A percentile compares a stretch with the other conserved stretches of the same genome.
phyloP scores from a whole-genome alignment of 2,329 filamentous ascomycete species.

The Fusarium sp. region DNA sequence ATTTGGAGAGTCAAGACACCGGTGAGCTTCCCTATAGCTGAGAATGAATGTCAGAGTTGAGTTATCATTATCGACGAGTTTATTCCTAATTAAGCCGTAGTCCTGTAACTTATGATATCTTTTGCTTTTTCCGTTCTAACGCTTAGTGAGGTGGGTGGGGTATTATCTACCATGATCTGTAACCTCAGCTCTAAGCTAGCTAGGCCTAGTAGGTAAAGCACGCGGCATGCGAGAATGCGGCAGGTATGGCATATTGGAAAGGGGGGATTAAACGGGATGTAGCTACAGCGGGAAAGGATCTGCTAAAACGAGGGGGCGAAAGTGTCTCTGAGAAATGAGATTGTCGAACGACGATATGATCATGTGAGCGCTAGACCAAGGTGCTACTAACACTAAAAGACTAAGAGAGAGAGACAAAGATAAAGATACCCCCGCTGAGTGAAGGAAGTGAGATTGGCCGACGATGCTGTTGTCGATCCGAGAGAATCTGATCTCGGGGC shows the following conservation, averaged over 20 bases:
- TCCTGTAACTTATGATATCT: background rate
- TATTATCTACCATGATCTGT: slow-evolving; percentile 8
- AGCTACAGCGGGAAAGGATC: slow-evolving; percentile 3
- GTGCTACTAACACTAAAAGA: background rate
- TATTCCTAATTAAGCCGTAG: background rate
- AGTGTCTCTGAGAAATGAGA: slow-evolving; percentile 14
- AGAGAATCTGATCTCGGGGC: slow-evolving; percentile 16
- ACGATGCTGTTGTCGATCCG: slow-evolving; percentile 8
- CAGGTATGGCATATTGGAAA: background rate
- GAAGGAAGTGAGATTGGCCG: background rate
- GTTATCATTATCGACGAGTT: slow-evolving; percentile 19
- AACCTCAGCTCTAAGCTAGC: background rate
- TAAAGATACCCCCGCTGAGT: background rate
- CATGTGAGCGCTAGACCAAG: slow-evolving; percentile 18
- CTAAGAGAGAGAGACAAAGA: background rate
- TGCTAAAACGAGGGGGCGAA: background rate
- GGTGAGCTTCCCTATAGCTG: slow-evolving; percentile 15
- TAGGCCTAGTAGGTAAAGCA: background rate
- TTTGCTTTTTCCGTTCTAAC: slow-evolving; percentile 2
- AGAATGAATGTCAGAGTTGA: background rate
- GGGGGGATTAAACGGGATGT: background rate
- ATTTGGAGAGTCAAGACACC: slow-evolving; percentile 14
- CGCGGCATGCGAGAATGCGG: slow-evolving; percentile 8
- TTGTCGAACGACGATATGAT: slow-evolving; percentile 15
- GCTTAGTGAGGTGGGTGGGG: background rate